phyloP scores from a whole-genome alignment of 768 basidiomycete species.

The Cyclocybe cylindracea region DNA sequence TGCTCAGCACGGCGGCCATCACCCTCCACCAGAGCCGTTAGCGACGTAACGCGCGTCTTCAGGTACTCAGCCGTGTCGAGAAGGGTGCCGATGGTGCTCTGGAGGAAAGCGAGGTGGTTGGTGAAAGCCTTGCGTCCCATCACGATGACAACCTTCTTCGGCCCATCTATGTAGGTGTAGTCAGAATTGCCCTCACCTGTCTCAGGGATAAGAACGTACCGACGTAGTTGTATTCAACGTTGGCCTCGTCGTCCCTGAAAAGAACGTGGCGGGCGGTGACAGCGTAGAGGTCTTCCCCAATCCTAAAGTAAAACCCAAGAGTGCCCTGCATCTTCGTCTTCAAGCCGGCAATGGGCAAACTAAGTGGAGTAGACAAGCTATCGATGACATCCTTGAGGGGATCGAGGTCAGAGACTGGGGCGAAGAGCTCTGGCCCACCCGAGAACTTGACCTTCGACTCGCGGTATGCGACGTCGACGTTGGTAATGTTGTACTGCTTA shows the following conservation, averaged over 20 bases:
- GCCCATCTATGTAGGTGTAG: constrained; percentile 20
- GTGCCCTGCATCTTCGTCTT: constrained; percentile 36
- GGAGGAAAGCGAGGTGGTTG: constrained; percentile 28
- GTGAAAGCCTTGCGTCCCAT: constrained; percentile 33
- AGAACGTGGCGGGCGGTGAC: constrained; percentile 35
- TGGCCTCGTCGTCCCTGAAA: constrained; percentile 24
- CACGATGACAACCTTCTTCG: constrained; percentile 31
- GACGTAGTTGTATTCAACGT: constrained; percentile 24
- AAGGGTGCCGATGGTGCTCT: constrained; percentile 24
- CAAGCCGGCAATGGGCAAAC: constrained; percentile 34
- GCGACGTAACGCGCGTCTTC: constrained; percentile 20
- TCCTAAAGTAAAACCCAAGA: constrained; percentile 34
- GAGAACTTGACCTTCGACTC: constrained; percentile 23
- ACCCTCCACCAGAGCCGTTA: constrained; percentile 12
- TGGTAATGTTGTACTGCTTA: constrained; percentile 26
- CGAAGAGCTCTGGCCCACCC: constrained; percentile 30
- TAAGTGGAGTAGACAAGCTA: constrained; percentile 33
- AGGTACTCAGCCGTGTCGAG: constrained; percentile 15
- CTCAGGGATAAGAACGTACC: constrained; percentile 27
- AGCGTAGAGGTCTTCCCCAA: constrained; percentile 29
- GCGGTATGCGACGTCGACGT: constrained; percentile 40
- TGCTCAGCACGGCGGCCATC: constrained; percentile 15
- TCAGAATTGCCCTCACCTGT: constrained; percentile 27
- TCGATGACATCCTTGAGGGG: constrained; percentile 36
- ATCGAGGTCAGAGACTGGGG: constrained; percentile 26